Base-by-base conservation (phyloP, 352 stramenopile genomes). In the Pythium inflatum region DNA sequence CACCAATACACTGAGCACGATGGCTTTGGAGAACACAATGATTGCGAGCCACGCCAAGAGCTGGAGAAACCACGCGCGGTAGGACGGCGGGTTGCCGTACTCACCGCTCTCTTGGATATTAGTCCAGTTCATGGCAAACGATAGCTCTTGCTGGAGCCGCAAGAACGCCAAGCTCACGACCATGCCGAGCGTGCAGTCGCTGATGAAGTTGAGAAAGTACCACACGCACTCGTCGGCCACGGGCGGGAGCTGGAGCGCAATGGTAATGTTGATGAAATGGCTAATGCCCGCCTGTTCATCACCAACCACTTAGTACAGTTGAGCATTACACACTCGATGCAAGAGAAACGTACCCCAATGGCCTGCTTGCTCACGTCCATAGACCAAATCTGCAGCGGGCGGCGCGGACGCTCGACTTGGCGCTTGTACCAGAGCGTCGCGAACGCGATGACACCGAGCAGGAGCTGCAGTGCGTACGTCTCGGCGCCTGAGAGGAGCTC, bases 181-280 rank as follows among this genome's bases (percentile, higher is more conserved):
- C 48, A 96, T 84, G 14, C 89, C 89, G 43, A 96, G 70, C 8
- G 88, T 93, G 67, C 87, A 95, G 72, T 95, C 89, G 48, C 95
- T 76, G 31, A 87, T 90, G 61, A 95, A 96, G 68, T 96, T 95
- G 31, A 96, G 85, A 77, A 95, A 96, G 62, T 95, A 96, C 49
- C 94, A 88, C 2, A 88, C 89, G 58, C 89, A 96, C 81, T 94
- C 66, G 62, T 78, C 71, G 25, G 74, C 71, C 22, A 62, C 66
- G 1, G 48, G 25, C 57, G 51, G 78, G 67, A 41, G 73, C 57
- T n/a, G 81, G 66, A 27, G 75, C 62, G 40, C 82, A 62, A 54
- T 85, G 36, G 66, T 89, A 81, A 66, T 86, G 79, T 55, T 94
- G 94, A 33, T 95, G 76, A 68, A 95, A n/a, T 27, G 95, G 90